phyloP scores from a whole-genome alignment of 2,329 filamentous ascomycete genomes.

The Trichoderma sp. region DNA sequence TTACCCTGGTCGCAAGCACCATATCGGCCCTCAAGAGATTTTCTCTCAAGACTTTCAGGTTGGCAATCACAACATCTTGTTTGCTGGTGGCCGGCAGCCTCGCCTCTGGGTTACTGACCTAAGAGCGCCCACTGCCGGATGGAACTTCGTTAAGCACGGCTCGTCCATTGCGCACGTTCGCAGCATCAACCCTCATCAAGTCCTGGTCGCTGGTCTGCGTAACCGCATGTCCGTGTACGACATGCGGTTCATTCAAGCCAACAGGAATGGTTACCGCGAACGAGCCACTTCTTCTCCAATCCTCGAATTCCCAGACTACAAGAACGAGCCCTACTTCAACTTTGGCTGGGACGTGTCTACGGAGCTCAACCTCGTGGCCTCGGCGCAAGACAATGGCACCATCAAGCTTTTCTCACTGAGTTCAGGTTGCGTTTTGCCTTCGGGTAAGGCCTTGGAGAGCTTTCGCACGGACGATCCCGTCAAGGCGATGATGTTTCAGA shows the following conservation, averaged over 20 bases:
- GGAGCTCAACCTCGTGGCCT: conserved; percentile 50
- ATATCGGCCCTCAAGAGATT: conserved; percentile 35
- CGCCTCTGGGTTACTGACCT: conserved; percentile 47
- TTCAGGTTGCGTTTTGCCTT: conserved; percentile 42
- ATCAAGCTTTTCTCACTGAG: conserved; percentile 50
- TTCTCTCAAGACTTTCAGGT: conserved; percentile 50
- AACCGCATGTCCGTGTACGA: conserved; percentile 57
- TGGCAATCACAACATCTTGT: conserved; percentile 44
- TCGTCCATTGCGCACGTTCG: conserved; percentile 50
- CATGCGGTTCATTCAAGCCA: conserved; percentile 41
- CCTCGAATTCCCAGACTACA: conserved; percentile 49
- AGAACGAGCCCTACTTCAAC: conserved; percentile 47
- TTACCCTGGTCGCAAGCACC: not conserved
- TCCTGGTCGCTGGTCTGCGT: conserved; percentile 53
- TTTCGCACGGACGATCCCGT: conserved; percentile 35
- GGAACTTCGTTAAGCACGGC: conserved; percentile 36
- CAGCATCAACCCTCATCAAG: conserved; percentile 47
- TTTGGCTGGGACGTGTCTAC: conserved; percentile 53
- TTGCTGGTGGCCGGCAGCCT: conserved; percentile 52
- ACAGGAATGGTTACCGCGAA: not conserved
- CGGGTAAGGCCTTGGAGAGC: conserved; percentile 25
- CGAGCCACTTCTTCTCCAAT: conserved; percentile 37
- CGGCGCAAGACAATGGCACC: conserved; percentile 50
- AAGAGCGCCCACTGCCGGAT: conserved; percentile 37
- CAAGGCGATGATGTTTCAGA: conserved; percentile 45